Percentiles rank a stretch among this genome's conserved stretches.
Conservation (phyloP, 2,329 filamentous ascomycete genomes). For the Exophiala oligosperma region DNA sequence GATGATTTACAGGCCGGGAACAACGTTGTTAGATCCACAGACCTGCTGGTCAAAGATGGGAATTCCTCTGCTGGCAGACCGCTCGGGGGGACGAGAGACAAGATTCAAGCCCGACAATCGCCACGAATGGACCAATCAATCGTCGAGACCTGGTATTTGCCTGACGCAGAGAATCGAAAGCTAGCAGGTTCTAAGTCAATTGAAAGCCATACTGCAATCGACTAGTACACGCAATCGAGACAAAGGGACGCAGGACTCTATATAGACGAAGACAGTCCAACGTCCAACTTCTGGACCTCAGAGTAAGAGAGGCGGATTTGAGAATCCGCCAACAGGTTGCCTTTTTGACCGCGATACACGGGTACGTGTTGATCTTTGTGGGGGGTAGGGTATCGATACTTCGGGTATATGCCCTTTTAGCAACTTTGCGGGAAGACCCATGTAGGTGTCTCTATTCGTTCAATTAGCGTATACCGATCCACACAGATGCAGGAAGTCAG, state of each 20-base stretch:
- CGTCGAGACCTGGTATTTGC: constrained; percentile 11
- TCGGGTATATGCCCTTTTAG: constrained; percentile 3
- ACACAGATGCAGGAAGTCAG: constrained; percentile 22
- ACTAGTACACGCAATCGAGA: constrained; percentile 9
- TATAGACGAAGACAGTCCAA: constrained; percentile 19
- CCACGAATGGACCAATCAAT: constrained; percentile 18
- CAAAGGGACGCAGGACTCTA: constrained; percentile 14
- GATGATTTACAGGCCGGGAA: not conserved
- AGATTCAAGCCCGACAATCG: constrained; percentile 10
- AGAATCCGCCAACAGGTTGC: constrained; percentile 16
- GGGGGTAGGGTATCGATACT: constrained; percentile 3
- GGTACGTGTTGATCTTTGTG: constrained; percentile 5
- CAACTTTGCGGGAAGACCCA: constrained; percentile 20
- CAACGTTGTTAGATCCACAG: not conserved
- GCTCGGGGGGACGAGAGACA: not conserved
- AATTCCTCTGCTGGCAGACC: not conserved
- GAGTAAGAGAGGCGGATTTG: constrained; percentile 10
- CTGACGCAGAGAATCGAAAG: not conserved
- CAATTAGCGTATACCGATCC: constrained; percentile 18
- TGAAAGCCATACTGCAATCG: constrained; percentile 16
- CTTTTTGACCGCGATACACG: constrained; percentile 7
- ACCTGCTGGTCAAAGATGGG: not conserved
- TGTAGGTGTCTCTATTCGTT: constrained; percentile 22
- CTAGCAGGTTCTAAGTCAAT: constrained; percentile 9
- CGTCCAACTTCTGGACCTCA: constrained; percentile 6